Conservation (phyloP, 2,329 filamentous ascomycete genomes). For the Fusarium sp. region DNA sequence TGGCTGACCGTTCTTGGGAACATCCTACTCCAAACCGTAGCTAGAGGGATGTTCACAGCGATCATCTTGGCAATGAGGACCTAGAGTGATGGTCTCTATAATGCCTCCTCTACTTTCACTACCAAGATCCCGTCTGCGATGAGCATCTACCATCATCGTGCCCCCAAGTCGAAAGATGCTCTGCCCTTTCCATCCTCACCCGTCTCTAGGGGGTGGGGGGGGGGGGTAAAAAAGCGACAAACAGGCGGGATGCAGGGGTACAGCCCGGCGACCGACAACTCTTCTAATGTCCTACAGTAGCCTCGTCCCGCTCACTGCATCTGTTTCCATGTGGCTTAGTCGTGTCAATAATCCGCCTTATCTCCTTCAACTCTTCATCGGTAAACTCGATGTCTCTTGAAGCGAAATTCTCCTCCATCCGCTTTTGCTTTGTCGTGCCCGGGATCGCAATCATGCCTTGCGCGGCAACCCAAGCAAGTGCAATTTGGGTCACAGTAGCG, state of each 20-base stretch:
- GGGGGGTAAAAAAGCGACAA: no score
- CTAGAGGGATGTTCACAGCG: background rate
- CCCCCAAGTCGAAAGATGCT: background rate
- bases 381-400: background rate
- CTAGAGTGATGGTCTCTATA: background rate
- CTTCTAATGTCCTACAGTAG: background rate
- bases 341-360: background rate
- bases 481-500: no score
- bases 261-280: no score
- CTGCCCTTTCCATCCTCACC: background rate
- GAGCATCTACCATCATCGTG: background rate
- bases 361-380: background rate
- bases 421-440: no score
- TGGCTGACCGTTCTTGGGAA: background rate
- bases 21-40: background rate
- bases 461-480: no score
- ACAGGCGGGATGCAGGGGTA: no score
- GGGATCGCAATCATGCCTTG: no score
- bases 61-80: background rate
- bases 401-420: no score
- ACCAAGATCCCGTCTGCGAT: background rate
- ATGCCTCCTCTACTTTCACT: background rate
- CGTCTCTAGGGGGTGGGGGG: background rate
- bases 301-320: background rate
- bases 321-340: background rate